These are phyloP conservation scores for Fragosphaeria purpurea DNA, from an alignment of 2,329 filamentous ascomycete genomes.

Conservation along the genomic window DNA sequence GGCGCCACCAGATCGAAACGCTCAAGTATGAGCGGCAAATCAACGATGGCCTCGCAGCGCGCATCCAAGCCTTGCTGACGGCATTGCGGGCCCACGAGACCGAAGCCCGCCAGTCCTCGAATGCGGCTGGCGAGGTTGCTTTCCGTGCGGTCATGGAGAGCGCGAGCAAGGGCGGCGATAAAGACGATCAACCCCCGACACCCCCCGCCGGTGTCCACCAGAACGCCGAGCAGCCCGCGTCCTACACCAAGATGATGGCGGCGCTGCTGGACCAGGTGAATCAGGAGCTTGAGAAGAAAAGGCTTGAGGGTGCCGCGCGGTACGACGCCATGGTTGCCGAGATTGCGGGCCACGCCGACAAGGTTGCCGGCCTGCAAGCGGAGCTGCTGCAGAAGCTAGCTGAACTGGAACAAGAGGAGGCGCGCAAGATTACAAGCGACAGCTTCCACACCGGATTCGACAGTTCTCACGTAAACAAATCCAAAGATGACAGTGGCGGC, in stretches of 20 bases:
- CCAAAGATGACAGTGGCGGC: constrained; percentile 23
- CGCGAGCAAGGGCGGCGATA: constrained; percentile 51
- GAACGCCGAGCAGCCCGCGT: constrained; percentile 62
- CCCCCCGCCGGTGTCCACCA: constrained; percentile 71
- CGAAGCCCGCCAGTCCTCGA: constrained; percentile 43
- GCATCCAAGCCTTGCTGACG: constrained; percentile 69
- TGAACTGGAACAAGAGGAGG: constrained; percentile 75
- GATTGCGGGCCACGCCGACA: constrained; percentile 63
- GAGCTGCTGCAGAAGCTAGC: constrained; percentile 65
- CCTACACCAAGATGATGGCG: constrained; percentile 98
- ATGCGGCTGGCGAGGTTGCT: constrained; percentile 57
- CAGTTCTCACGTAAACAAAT: constrained; percentile 69
- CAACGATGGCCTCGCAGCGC: constrained; percentile 80
- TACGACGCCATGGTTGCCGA: constrained; percentile 71
- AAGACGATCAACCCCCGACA: constrained; percentile 64
- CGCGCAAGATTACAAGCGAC: constrained; percentile 88
- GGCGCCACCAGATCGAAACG: constrained; percentile 80
- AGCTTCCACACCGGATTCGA: constrained; percentile 82
- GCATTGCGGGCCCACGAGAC: constrained; percentile 65
- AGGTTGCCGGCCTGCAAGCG: constrained; percentile 68
- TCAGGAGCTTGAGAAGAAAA: constrained; percentile 67
- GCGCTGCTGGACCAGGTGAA: constrained; percentile 91
- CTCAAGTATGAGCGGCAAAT: constrained; percentile 86
- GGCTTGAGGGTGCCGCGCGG: constrained; percentile 44
- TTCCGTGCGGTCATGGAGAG: constrained; percentile 85